Evolutionary conservation across 805 yeast genomes (phyloP), one percentile per base, ranked within the genome.

Genomic region (Phaffomyces antillensis): DNA sequence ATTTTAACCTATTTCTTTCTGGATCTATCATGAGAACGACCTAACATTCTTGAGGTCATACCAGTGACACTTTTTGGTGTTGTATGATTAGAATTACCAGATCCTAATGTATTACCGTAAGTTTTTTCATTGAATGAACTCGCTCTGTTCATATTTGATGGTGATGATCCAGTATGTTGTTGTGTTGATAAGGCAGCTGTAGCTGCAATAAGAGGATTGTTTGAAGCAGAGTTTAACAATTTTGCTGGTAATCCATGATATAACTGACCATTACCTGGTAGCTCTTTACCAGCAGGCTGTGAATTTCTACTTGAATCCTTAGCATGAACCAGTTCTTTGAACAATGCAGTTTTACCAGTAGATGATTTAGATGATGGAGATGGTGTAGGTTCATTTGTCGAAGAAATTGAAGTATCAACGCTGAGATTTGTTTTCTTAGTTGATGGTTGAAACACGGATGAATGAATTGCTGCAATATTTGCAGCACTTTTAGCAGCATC

Each of bases 31-130:
- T 69, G 66, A 42, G 79, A 74, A 54, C 86, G 64, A 5, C 85
- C 81, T 46, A 81, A 61, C 39, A 82, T 66, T 53, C 76, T 77
- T 7, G 86, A 81, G 57, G 78, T 80, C 74, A 74, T 67, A 15
- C 79, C 66, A 3, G 84, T 78, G 18, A 79, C 70, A 18, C 59
- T 41, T 28, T 56, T 64, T 34, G 23, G 36, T 34, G 23, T 7
- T 28, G 11, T 28, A 28, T 28, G n/a, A 7, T 35, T 24, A 24
- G 41, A 17, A 32, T 38, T 15, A 42, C 25, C 15, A 41, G 42
- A 20, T 20, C 24, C 28, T 26, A 24, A 17, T 36, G 12, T 17
- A 46, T 37, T 24, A 28, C 33, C 35, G 16, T 43, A 30, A 4
- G 37, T 46, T 16, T 39, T 37, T 18, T 44, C 45, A 23, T 20